Conservation (phyloP, 2,329 filamentous ascomycete genomes). For the Pseudocercospora ulei region DNA sequence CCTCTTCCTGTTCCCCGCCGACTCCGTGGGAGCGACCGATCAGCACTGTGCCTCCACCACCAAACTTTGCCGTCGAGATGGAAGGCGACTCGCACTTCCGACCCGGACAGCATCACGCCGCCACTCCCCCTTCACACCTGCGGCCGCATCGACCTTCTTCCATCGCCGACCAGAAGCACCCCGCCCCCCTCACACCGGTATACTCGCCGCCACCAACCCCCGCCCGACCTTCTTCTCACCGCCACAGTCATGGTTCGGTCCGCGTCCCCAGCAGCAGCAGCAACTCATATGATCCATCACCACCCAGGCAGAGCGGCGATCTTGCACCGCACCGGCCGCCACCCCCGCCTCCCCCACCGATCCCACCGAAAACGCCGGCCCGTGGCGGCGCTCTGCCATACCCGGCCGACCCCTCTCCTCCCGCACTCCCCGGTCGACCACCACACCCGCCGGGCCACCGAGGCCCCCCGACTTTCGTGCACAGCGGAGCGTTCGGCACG, state of each 20-base stretch:
- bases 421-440: conserved; percentile 8
- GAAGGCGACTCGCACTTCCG: conserved; percentile 29
- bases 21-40: conserved; percentile 29
- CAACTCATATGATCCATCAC: conserved; percentile 13
- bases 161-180: conserved; percentile 55
- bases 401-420: conserved; percentile 18
- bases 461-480: conserved; percentile 29
- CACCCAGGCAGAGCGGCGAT: conserved; percentile 23
- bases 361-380: conserved; percentile 29
- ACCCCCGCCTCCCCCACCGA: conserved; percentile 19
- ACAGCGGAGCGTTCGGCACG: conserved; percentile 30
- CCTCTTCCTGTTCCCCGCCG: conserved; percentile 21
- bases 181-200: conserved; percentile 13
- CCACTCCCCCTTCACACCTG: conserved; percentile 45
- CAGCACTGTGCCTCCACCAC: conserved; percentile 34
- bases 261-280: conserved; percentile 12
- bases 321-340: conserved; percentile 12
- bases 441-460: neutral
- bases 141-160: conserved; percentile 45
- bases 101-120: conserved; percentile 39
- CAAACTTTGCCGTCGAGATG: conserved; percentile 34
- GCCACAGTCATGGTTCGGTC: conserved; percentile 11
- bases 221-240: conserved; percentile 14
- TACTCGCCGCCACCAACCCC: conserved; percentile 15
- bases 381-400: conserved; percentile 22